Conservation (phyloP, 2,329 filamentous ascomycete genomes). For the Kalmusia sp. region DNA sequence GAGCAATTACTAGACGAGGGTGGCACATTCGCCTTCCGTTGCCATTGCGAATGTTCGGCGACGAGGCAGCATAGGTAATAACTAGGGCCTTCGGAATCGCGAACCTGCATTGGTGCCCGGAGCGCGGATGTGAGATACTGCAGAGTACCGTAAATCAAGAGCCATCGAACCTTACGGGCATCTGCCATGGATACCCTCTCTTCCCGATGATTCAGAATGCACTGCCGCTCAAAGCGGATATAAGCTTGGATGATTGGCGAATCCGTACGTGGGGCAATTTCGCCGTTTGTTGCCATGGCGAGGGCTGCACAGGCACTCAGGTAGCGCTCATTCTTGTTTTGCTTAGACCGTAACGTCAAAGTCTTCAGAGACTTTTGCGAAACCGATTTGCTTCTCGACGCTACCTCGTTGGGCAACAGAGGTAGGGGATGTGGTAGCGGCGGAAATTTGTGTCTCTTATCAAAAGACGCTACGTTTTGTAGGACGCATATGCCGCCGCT, state of each 20-base stretch:
- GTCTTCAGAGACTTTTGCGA: conserved; percentile 43
- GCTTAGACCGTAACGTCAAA: conserved; percentile 43
- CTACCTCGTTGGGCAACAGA: conserved; percentile 61
- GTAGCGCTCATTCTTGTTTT: conserved; percentile 56
- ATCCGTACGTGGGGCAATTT: conserved; percentile 43
- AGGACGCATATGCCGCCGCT: conserved; percentile 74
- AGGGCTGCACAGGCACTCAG: conserved; percentile 62
- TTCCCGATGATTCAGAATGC: conserved; percentile 58
- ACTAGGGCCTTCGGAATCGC: conserved; percentile 60
- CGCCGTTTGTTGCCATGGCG: conserved; percentile 56
- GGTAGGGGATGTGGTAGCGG: conserved; percentile 72
- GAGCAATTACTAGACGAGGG: conserved; percentile 20
- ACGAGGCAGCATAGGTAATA: conserved; percentile 66
- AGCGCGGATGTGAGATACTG: conserved; percentile 75
- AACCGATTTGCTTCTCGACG: conserved; percentile 37
- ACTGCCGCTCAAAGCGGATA: conserved; percentile 71
- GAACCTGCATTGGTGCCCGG: conserved; percentile 66
- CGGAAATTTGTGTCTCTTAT: conserved; percentile 64
- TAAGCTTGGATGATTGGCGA: conserved; percentile 71
- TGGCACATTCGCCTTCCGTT: conserved; percentile 20
- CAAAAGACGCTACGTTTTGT: conserved; percentile 72
- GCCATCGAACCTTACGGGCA: conserved; percentile 79
- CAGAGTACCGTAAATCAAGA: conserved; percentile 74
- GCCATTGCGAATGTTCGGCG: conserved; percentile 50
- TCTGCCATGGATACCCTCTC: conserved; percentile 69